Evolutionary conservation across 2,329 filamentous ascomycete genomes (phyloP).

Genomic region (Ceratocystis variospora): DNA sequence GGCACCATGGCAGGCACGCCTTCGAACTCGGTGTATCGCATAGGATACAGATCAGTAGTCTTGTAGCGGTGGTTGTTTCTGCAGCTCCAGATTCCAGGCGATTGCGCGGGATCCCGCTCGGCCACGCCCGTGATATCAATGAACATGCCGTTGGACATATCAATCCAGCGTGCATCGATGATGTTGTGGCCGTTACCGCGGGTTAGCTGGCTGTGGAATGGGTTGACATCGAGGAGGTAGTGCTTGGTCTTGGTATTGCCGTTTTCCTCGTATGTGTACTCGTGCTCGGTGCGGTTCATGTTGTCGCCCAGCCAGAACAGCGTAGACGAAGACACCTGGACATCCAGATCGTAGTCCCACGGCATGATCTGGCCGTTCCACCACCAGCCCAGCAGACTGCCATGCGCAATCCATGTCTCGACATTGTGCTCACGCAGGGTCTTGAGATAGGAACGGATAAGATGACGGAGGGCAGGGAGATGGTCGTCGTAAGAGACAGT

Average conservation of each 20-base stretch:
- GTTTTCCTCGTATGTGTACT: slow-evolving; percentile 38
- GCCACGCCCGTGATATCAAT: slow-evolving; percentile 70
- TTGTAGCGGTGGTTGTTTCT: slow-evolving; percentile 67
- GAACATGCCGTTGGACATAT: slow-evolving; percentile 60
- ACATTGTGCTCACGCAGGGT: slow-evolving; percentile 50
- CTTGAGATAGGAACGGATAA: slow-evolving; percentile 60
- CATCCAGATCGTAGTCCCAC: slow-evolving; percentile 77
- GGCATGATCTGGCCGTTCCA: slow-evolving; percentile 69
- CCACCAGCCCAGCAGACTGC: slow-evolving; percentile 76
- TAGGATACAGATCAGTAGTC: slow-evolving; percentile 58
- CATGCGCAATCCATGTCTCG: slow-evolving; percentile 79
- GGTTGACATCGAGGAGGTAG: slow-evolving; percentile 68
- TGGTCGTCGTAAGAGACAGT: slow-evolving; percentile 54
- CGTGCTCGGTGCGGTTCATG: slow-evolving; percentile 55
- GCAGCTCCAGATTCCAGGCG: slow-evolving; percentile 59
- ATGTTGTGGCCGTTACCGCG: slow-evolving; percentile 59
- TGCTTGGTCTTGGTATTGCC: slow-evolving; percentile 30
- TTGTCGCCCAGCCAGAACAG: slow-evolving; percentile 49
- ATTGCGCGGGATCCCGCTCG: slow-evolving; percentile 45
- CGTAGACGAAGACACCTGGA: slow-evolving; percentile 57
- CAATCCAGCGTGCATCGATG: slow-evolving; percentile 76
- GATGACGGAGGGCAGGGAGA: slow-evolving; percentile 49
- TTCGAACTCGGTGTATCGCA: slow-evolving; percentile 62
- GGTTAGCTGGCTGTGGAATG: slow-evolving; percentile 46
- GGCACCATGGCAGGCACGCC: slow-evolving; percentile 58